These are phyloP conservation scores for Neofusicoccum laricinum DNA, from an alignment of 2,329 filamentous ascomycete genomes.

Conservation along the genomic window DNA sequence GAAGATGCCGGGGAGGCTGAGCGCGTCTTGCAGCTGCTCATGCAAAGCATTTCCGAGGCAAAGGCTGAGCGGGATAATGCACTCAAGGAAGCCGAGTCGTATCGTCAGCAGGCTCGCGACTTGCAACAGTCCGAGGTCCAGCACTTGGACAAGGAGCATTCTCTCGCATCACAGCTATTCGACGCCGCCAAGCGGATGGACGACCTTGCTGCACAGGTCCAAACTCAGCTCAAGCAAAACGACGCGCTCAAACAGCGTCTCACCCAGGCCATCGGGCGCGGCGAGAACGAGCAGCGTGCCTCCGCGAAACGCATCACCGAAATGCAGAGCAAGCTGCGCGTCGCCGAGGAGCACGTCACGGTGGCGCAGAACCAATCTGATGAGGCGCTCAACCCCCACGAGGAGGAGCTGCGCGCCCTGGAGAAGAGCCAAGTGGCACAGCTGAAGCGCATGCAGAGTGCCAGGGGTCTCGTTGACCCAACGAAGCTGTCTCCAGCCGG, in stretches of 20 bases:
- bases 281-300: constrained; percentile 76
- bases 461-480: constrained; percentile 22
- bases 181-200: constrained; percentile 76
- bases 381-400: constrained; percentile 76
- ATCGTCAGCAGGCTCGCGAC: constrained; percentile 60
- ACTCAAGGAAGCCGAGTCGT: constrained; percentile 60
- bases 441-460: constrained; percentile 66
- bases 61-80: constrained; percentile 72
- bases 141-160: constrained; percentile 29
- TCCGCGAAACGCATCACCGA: constrained; percentile 80
- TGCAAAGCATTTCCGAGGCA: constrained; percentile 66
- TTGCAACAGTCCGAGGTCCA: constrained; percentile 55
- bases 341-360: constrained; percentile 80
- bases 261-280: constrained; percentile 73
- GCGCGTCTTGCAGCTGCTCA: constrained; percentile 62
- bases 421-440: constrained; percentile 75
- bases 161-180: constrained; percentile 57
- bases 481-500: constrained; percentile 33
- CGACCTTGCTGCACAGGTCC: constrained; percentile 73
- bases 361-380: constrained; percentile 83
- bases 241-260: constrained; percentile 72
- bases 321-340: constrained; percentile 76
- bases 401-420: constrained; percentile 75
- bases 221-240: constrained; percentile 77
- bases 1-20: constrained; percentile 50